These are phyloP conservation scores for Phytophthora tentaculata DNA, from an alignment of 352 stramenopile genomes.

Conservation along the genomic window DNA sequence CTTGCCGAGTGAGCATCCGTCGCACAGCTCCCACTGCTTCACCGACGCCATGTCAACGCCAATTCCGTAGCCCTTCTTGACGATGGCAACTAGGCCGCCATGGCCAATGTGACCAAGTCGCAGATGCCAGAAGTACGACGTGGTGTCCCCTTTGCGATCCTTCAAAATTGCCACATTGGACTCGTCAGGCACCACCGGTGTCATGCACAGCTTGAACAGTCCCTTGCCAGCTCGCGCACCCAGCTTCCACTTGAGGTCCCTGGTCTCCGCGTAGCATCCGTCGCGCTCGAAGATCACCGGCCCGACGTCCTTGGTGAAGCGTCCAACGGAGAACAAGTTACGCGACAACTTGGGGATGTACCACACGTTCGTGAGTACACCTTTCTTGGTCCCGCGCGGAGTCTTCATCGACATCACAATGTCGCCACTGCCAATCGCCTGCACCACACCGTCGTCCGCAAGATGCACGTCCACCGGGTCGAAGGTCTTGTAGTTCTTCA, in stretches of 20 bases:
- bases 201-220: constrained; percentile 13
- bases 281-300: background rate
- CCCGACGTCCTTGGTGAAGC: constrained; percentile 18
- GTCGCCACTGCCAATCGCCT: background rate
- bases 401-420: background rate
- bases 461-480: background rate
- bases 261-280: no score
- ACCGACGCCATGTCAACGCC: background rate
- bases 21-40: background rate
- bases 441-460: background rate
- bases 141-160: constrained; percentile 11
- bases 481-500: background rate
- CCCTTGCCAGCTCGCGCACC: constrained; percentile 20
- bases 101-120: background rate
- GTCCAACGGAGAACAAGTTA: constrained; percentile 13
- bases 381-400: constrained; percentile 13
- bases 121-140: background rate
- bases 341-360: constrained; percentile 14
- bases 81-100: background rate
- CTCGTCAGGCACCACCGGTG: background rate
- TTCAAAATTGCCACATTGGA: constrained; percentile 20
- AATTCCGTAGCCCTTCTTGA: background rate
- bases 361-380: constrained; percentile 6
- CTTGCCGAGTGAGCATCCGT: background rate
- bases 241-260: background rate